Conservation (phyloP, 1,284 basidiomycete species). For the Ganoderma multipileum region DNA sequence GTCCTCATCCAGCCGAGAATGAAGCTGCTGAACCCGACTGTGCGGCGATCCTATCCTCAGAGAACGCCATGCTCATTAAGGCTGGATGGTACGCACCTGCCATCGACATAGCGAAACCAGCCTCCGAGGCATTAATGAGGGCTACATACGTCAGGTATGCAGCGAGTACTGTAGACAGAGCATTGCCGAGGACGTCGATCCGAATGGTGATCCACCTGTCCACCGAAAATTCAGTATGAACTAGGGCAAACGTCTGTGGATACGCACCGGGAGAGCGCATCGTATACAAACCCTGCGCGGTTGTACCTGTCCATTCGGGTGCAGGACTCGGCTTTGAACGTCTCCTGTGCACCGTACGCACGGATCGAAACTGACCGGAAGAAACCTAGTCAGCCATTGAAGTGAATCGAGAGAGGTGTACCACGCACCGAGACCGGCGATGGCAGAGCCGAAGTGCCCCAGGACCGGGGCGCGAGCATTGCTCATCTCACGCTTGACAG, state of each 20-base stretch:
- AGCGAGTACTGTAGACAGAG: conserved; percentile 59
- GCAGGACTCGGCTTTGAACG: conserved; percentile 52
- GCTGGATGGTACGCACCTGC: conserved; percentile 41
- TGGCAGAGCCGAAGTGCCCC: conserved; percentile 73
- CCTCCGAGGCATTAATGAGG: conserved; percentile 48
- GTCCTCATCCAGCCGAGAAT: conserved; percentile 62
- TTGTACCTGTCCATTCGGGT: conserved; percentile 55
- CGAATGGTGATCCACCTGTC: conserved; percentile 30
- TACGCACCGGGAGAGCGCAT: conserved; percentile 57
- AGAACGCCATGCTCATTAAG: not conserved
- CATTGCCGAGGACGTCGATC: conserved; percentile 54
- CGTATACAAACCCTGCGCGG: conserved; percentile 50
- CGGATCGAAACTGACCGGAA: conserved; percentile 61
- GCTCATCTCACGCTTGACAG: conserved; percentile 78
- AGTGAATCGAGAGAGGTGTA: conserved; percentile 47
- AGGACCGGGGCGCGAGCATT: conserved; percentile 73
- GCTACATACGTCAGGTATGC: conserved; percentile 58
- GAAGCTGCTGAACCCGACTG: conserved; percentile 60
- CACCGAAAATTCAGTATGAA: not conserved
- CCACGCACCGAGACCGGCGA: conserved; percentile 63
- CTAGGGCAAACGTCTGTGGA: not conserved
- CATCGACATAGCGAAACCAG: conserved; percentile 58
- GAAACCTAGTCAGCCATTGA: too few relatives aligned
- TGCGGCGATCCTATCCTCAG: not conserved
- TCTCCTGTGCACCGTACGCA: conserved; percentile 59